Base-by-base conservation (phyloP, 192 early-diverging fungal species). In the Mortierella claussenii region DNA sequence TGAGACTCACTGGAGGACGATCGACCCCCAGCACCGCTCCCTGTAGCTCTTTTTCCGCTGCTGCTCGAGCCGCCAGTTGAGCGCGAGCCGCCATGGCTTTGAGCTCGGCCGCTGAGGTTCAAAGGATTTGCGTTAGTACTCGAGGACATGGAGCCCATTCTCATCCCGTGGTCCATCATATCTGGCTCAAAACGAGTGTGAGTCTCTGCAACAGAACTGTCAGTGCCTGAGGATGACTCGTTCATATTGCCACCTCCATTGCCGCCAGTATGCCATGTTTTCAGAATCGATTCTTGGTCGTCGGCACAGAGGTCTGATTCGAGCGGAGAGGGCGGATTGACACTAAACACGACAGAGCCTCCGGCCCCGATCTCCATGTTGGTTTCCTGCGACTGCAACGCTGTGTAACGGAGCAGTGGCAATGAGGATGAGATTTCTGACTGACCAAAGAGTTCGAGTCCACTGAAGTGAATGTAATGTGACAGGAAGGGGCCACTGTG, bases 331-430 rank as follows among this genome's bases (percentile, higher is more conserved):
- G 70, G 62, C 2, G 70, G 62, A 24, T 65, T 74, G 11, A 74
- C 70, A 31, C 62, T 65, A 33, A 74, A 74, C 33, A 74, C 51
- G 17, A 74, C 61, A 4, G 70, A 40, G 50, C 40, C 43, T 7
- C 37, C 37, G 13, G 37, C 37, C 5, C 47, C 62, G 11, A 74
- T 6, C 0, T 75, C 62, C 70, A 66, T 75, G 6, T 51, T 15
- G 4, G 57, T 66, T 6, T 55, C 70, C 45, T 28, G 23, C 9
- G 37, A 7, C 37, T 40, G 37, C 37, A 33, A 32, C 40, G 28
- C 37, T 45, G 12, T 46, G 3, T 2, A n/a, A n/a, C n/a, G n/a
- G n/a, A n/a, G n/a, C n/a, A n/a, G n/a, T n/a, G n/a, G n/a, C n/a
- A n/a, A n/a, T n/a, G n/a, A n/a, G n/a, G n/a, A n/a, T n/a, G n/a